These are phyloP conservation scores for Meyerozyma sp. DNA, from an alignment of 1,139 yeast genomes.

Conservation along the genomic window DNA sequence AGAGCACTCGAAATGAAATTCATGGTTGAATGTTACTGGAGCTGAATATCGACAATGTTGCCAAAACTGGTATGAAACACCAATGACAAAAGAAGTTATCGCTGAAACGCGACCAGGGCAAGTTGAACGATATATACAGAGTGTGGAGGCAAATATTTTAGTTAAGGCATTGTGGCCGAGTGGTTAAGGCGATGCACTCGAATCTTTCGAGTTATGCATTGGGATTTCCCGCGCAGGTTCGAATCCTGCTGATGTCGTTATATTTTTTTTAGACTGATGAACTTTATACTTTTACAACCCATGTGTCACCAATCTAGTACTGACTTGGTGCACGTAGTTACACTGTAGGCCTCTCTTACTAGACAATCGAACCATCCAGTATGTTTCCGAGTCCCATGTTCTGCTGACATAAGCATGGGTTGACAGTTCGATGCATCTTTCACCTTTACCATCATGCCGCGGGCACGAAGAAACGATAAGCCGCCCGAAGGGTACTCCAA, in stretches of 20 bases:
- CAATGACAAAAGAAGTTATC: no score
- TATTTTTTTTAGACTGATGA: constrained; percentile 19
- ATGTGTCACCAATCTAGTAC: background rate
- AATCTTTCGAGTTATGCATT: constrained; percentile 52
- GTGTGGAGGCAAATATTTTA: background rate
- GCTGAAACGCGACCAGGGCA: background rate
- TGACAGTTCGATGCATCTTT: no score
- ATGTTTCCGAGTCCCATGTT: background rate
- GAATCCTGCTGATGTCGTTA: constrained; percentile 81
- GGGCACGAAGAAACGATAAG: constrained; percentile 10
- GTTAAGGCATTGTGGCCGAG: constrained; percentile 64
- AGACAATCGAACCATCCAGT: background rate
- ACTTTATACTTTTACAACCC: background rate
- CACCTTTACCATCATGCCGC: background rate
- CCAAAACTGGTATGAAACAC: no score
- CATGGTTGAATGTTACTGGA: constrained; percentile 26
- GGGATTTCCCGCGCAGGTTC: constrained; percentile 91
- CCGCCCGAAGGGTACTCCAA: constrained; percentile 77
- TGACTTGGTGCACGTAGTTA: no score
- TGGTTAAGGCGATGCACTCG: constrained; percentile 82
- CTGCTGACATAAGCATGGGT: background rate
- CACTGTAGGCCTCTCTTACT: no score
- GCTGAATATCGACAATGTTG: background rate
- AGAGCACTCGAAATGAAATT: constrained; percentile 57
- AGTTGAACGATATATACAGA: background rate